phyloP scores from a whole-genome alignment of 1,284 basidiomycete genomes.

The Volvariella surrecta region DNA sequence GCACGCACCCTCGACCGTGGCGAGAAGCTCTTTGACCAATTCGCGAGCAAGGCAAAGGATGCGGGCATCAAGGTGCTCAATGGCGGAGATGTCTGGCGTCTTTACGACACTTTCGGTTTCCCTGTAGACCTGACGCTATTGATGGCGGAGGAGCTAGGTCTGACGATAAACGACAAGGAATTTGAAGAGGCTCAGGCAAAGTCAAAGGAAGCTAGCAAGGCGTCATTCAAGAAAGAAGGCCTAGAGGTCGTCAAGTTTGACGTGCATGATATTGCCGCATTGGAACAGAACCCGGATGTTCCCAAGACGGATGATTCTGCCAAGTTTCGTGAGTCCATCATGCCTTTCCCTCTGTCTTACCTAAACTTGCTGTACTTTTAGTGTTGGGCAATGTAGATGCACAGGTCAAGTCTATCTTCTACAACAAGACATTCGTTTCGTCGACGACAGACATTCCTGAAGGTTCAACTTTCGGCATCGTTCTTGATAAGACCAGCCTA shows the following conservation, averaged over 20 bases:
- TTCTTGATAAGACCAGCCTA: conserved; percentile 94
- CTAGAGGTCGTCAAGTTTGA: conserved; percentile 81
- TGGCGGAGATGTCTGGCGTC: conserved; percentile 92
- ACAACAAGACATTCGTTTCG: conserved; percentile 68
- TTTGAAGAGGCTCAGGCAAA: conserved; percentile 87
- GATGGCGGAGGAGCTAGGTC: conserved; percentile 93
- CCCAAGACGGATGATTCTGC: conserved; percentile 90
- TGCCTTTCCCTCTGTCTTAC: conserved; percentile 4
- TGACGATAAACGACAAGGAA: conserved; percentile 82
- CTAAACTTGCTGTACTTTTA: conserved; percentile 20
- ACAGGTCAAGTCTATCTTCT: conserved; percentile 81
- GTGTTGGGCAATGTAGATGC: conserved; percentile 72
- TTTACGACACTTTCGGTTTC: conserved; percentile 99
- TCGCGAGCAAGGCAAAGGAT: conserved; percentile 65
- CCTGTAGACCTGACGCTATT: conserved; percentile 94
- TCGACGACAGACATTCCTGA: conserved; percentile 63
- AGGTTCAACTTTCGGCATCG: conserved; percentile 70
- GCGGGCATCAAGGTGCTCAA: conserved; percentile 63
- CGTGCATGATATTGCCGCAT: conserved; percentile 87
- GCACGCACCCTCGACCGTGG: conserved; percentile 94
- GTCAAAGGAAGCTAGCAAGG: conserved; percentile 91
- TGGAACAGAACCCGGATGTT: conserved; percentile 78
- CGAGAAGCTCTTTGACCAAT: conserved; percentile 94
- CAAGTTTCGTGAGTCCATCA: conserved; percentile 71
- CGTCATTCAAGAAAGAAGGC: conserved; percentile 59